Evolutionary conservation across 257 asterid species (phyloP).

Genomic region (Linaria vulgaris): DNA sequence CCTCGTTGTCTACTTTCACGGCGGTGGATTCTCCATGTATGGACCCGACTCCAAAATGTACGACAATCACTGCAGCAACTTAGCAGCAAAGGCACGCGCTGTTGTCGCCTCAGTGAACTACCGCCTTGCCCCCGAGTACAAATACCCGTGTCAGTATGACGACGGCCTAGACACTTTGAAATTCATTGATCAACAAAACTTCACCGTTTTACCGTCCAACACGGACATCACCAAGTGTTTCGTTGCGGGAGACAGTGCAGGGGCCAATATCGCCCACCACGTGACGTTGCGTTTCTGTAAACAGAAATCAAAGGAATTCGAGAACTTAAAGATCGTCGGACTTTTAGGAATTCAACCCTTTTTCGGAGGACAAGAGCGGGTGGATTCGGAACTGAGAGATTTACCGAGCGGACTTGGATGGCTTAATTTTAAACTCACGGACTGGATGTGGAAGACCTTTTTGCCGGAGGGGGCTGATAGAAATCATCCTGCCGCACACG

Average conservation of each 20-base stretch:
- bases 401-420: constrained; percentile 7
- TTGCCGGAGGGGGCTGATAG: constrained; percentile 42
- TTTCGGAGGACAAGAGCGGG: no score
- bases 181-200: constrained; percentile 33
- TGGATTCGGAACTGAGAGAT: no score
- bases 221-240: constrained; percentile 35
- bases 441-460: constrained; percentile 37
- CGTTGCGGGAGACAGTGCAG: constrained; percentile 53
- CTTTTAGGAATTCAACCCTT: no score
- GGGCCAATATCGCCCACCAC: constrained; percentile 50
- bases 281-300: constrained; percentile 27
- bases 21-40: constrained; percentile 36
- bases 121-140: constrained; percentile 43
- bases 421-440: constrained; percentile 23
- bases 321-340: no score
- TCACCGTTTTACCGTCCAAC: constrained; percentile 31
- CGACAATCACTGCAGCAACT: constrained; percentile 30
- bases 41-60: constrained; percentile 28
- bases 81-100: constrained; percentile 37
- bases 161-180: constrained; percentile 37
- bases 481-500: constrained; percentile 43
- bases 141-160: constrained; percentile 41
- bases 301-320: no score
- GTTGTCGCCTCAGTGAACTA: constrained; percentile 41
- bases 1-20: constrained; percentile 39